phyloP scores from a whole-genome alignment of 768 basidiomycete species.

The Galerina marginata region DNA sequence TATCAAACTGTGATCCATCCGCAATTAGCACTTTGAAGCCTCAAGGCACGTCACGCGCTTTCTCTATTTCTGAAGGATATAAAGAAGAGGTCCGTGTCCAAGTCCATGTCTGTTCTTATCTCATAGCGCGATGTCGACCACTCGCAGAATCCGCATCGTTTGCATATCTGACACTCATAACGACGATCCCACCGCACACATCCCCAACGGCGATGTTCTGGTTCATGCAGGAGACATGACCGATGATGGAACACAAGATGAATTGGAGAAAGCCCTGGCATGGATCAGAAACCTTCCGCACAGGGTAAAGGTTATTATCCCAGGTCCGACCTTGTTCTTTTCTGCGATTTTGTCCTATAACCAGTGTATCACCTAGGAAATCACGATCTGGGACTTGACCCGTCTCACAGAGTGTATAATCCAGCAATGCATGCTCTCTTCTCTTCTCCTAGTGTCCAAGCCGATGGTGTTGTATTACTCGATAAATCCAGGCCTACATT shows the following conservation, averaged over 20 bases:
- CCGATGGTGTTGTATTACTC: too few relatives aligned
- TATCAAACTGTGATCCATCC: too few relatives aligned
- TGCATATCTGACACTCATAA: conserved; percentile 9
- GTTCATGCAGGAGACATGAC: conserved; percentile 6
- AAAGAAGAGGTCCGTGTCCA: not conserved
- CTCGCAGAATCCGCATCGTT: conserved; percentile 2
- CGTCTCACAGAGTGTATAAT: not conserved
- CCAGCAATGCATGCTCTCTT: not conserved
- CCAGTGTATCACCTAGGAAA: not conserved
- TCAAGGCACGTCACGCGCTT: too few relatives aligned
- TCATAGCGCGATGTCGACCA: not conserved
- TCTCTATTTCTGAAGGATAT: too few relatives aligned
- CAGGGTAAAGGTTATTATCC: too few relatives aligned
- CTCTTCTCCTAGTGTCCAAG: not conserved
- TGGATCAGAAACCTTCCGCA: not conserved
- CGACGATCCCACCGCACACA: not conserved
- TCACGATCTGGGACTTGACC: not conserved
- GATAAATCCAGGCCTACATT: not conserved
- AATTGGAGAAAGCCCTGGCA: not conserved
- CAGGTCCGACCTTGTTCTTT: too few relatives aligned
- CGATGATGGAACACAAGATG: not conserved
- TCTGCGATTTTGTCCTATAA: too few relatives aligned
- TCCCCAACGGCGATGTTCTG: not conserved
- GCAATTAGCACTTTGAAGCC: too few relatives aligned
- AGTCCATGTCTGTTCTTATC: too few relatives aligned